Evolutionary conservation across 805 yeast genomes (phyloP).

Genomic region (Kurtzmaniella cleridarum): DNA sequence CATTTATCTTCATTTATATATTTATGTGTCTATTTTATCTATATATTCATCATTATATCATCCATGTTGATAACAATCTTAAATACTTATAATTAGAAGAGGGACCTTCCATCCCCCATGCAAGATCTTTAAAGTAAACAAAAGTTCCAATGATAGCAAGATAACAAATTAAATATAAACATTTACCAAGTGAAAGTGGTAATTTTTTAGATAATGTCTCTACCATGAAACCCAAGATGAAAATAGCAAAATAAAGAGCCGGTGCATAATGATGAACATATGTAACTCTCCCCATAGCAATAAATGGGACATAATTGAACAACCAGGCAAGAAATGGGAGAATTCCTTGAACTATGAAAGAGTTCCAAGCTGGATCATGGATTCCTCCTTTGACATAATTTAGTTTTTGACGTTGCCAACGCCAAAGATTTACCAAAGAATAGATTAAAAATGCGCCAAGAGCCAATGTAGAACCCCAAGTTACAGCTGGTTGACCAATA

Average conservation of each 20-base stretch:
- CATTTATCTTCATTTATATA: too few species aligned
- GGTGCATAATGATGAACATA: conserved; percentile 42
- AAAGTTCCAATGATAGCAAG: conserved; percentile 51
- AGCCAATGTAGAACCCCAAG: conserved; percentile 46
- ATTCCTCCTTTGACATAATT: conserved; percentile 7
- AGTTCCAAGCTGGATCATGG: conserved; percentile 23
- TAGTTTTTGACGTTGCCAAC: conserved; percentile 30
- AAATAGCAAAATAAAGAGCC: conserved; percentile 57
- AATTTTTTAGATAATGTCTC: conserved; percentile 30
- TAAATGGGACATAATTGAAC: conserved; percentile 36
- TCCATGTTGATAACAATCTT: conserved; percentile 25
- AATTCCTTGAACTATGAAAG: conserved; percentile 24
- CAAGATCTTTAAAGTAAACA: conserved; percentile 57
- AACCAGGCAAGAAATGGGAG: conserved; percentile 37
- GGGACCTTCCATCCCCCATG: conserved; percentile 68
- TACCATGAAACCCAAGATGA: conserved; percentile 58
- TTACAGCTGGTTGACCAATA: conserved; percentile 73
- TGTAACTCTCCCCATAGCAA: conserved; percentile 39
- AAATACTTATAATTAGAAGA: conserved; percentile 24
- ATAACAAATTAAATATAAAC: conserved; percentile 44
- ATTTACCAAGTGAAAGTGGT: conserved; percentile 8
- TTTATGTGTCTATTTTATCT: too few species aligned
- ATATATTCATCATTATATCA: not conserved
- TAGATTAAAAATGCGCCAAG: conserved; percentile 17
- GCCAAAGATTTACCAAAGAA: conserved; percentile 12